Evolutionary conservation across 1,284 basidiomycete genomes (phyloP).

Genomic region (Stereum hirsutum): DNA sequence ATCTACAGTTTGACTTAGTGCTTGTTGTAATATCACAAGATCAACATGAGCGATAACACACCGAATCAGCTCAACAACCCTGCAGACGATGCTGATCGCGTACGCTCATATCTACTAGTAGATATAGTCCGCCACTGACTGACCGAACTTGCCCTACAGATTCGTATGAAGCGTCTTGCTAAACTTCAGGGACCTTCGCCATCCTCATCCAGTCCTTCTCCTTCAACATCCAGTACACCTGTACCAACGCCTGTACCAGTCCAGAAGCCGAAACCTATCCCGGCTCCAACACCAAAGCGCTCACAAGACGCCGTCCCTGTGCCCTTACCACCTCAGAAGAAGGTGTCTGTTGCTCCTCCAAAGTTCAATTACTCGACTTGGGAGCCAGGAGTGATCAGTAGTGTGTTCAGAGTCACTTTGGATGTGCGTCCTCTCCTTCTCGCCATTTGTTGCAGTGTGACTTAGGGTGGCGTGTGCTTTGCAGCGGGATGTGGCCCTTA

Average conservation of each 20-base stretch:
- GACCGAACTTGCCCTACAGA: constrained; percentile 33
- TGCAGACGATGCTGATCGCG: constrained; percentile 70
- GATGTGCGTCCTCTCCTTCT: constrained; percentile 39
- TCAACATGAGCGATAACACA: constrained; percentile 28
- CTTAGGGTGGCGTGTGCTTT: neutral
- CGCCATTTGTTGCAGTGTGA: neutral
- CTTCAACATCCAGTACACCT: constrained; percentile 24
- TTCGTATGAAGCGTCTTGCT: constrained; percentile 81
- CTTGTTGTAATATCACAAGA: neutral
- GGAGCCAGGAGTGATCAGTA: constrained; percentile 64
- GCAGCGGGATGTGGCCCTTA: constrained; percentile 65
- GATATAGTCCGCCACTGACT: neutral
- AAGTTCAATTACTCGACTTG: constrained; percentile 56
- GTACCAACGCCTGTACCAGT: no score
- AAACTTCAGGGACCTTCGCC: constrained; percentile 52
- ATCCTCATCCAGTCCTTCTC: constrained; percentile 23
- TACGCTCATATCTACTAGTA: constrained; percentile 23
- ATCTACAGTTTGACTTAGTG: neutral
- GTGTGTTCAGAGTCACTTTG: constrained; percentile 74
- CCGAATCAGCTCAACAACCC: constrained; percentile 31
- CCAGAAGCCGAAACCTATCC: constrained; percentile 14
- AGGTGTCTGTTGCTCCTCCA: constrained; percentile 24
- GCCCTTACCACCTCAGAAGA: constrained; percentile 35
- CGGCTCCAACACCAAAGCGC: constrained; percentile 16
- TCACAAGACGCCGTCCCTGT: constrained; percentile 17